A percentile compares a stretch with the other conserved stretches of the same genome.
Conservation (phyloP, 75 land plant species). For the Adiantum capillusveneris region DNA sequence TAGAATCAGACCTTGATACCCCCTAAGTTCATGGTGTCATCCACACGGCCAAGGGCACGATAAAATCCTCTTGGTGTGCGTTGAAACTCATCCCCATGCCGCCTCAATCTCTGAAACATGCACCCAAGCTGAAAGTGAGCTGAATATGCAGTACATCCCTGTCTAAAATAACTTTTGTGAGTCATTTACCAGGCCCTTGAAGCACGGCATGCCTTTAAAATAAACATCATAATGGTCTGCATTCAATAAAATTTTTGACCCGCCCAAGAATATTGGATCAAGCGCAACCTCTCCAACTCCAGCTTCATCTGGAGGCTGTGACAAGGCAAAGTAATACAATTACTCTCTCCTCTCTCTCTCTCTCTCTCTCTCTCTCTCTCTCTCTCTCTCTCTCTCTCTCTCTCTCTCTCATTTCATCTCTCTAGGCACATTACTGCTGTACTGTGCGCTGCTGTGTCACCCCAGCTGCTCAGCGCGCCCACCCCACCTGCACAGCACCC, state of each 20-base stretch:
- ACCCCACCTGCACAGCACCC: no score
- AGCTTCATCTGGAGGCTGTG: slow-evolving; percentile 47
- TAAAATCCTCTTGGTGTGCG: slow-evolving; percentile 67
- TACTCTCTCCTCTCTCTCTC: neutral
- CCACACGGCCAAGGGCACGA: slow-evolving; percentile 89
- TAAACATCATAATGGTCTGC: slow-evolving; percentile 83
- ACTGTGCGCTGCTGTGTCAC: no score
- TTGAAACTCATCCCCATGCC: slow-evolving; percentile 96
- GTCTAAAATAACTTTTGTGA: neutral
- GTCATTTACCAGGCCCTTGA: slow-evolving; percentile 69
- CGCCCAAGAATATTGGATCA: slow-evolving; percentile 67
- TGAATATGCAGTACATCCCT: neutral
- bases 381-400: neutral
- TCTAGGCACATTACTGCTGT: no score
- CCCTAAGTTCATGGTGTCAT: slow-evolving; percentile 98
- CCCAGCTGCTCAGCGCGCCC: no score
- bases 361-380: neutral
- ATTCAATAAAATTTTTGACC: slow-evolving; percentile 73
- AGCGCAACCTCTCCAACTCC: slow-evolving; percentile 86
- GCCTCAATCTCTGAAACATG: slow-evolving; percentile 51
- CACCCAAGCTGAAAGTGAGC: neutral
- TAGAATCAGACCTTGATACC: slow-evolving; percentile 87
- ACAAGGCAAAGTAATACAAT: slow-evolving; percentile 5
- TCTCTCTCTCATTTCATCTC: neutral
- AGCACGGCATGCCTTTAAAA: slow-evolving; percentile 76